Conservation (phyloP, 1,139 yeast genomes). For the Yamadazyma membranifaciens region DNA sequence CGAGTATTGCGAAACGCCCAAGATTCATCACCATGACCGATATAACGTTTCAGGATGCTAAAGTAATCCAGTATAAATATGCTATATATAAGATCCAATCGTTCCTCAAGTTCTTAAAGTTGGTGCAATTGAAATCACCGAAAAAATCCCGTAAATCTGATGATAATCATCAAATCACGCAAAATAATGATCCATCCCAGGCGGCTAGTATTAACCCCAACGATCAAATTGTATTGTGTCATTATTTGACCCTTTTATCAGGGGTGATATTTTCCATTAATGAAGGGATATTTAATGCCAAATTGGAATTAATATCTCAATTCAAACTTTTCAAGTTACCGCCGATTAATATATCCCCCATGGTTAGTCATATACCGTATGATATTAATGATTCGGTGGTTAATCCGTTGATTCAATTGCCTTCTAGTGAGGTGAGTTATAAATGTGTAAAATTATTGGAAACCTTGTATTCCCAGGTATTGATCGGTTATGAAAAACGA, state of each 20-base stretch:
- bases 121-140: background rate
- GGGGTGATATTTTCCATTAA: constrained; percentile 51
- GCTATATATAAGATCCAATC: constrained; percentile 32
- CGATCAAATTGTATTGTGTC: constrained; percentile 22
- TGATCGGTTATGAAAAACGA: constrained; percentile 48
- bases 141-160: background rate
- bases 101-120: constrained; percentile 20
- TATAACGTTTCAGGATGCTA: constrained; percentile 24
- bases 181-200: too few species aligned
- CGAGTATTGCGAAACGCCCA: constrained; percentile 3
- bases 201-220: too few species aligned
- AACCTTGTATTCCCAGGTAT: constrained; percentile 35
- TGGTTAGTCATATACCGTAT: constrained; percentile 41
- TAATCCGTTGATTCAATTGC: constrained; percentile 31
- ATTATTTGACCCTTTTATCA: constrained; percentile 36
- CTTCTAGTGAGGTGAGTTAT: constrained; percentile 25
- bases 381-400: constrained; percentile 34
- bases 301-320: constrained; percentile 42
- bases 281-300: constrained; percentile 42
- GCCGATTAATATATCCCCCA: constrained; percentile 31
- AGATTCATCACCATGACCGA: constrained; percentile 2
- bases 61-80: constrained; percentile 41
- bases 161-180: too few species aligned
- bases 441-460: constrained; percentile 39
- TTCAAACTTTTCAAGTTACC: constrained; percentile 37